Conservation (phyloP, 2,329 filamentous ascomycete species). For the Penicillium sp. region DNA sequence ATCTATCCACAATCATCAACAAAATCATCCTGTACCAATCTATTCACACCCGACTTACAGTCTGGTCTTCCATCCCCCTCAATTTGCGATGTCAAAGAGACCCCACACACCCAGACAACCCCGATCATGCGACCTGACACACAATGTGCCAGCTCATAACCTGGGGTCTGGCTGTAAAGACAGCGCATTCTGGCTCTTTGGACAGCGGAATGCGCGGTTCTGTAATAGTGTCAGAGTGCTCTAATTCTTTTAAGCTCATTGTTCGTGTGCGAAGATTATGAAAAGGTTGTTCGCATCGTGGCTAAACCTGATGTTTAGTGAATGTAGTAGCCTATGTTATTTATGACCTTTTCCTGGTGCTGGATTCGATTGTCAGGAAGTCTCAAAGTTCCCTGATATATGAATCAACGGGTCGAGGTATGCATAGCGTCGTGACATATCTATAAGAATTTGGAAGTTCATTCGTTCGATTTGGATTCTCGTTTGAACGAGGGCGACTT, state of each 20-base stretch:
- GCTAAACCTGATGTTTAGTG: slow-evolving; percentile 21
- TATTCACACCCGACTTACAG: slow-evolving; percentile 70
- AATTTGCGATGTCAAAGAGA: slow-evolving; percentile 71
- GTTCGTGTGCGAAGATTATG: too few species aligned
- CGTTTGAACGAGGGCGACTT: slow-evolving; percentile 13
- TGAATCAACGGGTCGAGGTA: slow-evolving; percentile 3
- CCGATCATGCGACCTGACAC: slow-evolving; percentile 78
- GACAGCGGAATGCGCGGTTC: too few species aligned
- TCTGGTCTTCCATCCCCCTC: slow-evolving; percentile 84
- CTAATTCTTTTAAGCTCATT: too few species aligned
- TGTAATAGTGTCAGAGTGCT: too few species aligned
- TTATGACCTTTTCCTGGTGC: slow-evolving; percentile 26
- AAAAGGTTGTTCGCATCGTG: slow-evolving; percentile 23
- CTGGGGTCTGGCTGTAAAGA: slow-evolving; percentile 61
- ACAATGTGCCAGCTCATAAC: slow-evolving; percentile 93
- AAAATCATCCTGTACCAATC: slow-evolving; percentile 59
- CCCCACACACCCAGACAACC: slow-evolving; percentile 71
- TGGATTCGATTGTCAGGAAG: slow-evolving; percentile 6
- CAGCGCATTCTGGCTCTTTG: too few species aligned
- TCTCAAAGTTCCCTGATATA: slow-evolving; percentile 1
- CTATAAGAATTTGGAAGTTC: background rate
- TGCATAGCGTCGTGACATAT: slow-evolving; percentile 4
- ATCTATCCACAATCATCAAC: slow-evolving; percentile 75
- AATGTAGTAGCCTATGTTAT: slow-evolving; percentile 4
- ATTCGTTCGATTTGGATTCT: slow-evolving; percentile 1